A percentile compares a stretch with the other conserved stretches of the same genome.
Conservation (phyloP, 208 protist genomes). For the Borovskyia barvae region DNA sequence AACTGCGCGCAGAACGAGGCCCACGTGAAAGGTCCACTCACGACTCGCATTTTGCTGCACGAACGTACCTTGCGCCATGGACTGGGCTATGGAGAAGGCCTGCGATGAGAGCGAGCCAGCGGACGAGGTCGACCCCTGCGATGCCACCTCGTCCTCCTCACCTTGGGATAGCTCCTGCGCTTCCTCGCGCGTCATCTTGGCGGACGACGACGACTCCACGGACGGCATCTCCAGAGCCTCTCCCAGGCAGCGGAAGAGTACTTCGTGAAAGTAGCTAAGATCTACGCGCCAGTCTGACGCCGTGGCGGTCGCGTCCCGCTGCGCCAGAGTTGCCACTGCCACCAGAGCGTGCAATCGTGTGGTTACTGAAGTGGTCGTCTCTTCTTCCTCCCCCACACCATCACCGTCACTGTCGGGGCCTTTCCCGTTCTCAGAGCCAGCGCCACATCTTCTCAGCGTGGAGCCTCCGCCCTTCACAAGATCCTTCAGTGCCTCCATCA, state of each 20-base stretch:
- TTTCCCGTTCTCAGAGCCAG: neutral
- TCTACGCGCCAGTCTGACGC: constrained; percentile 88
- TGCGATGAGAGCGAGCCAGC: constrained; percentile 87
- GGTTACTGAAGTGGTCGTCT: constrained; percentile 58
- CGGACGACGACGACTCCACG: constrained; percentile 37
- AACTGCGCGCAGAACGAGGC: constrained; percentile 84
- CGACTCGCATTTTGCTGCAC: constrained; percentile 79
- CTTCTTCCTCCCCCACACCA: constrained; percentile 33
- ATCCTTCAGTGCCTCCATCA: constrained; percentile 86
- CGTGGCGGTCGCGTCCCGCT: constrained; percentile 79
- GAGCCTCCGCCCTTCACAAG: constrained; percentile 52
- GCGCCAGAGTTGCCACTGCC: constrained; percentile 83
- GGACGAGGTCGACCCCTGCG: constrained; percentile 80
- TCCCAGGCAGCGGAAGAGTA: constrained; percentile 81
- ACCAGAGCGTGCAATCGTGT: constrained; percentile 89
- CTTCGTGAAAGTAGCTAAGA: constrained; percentile 92
- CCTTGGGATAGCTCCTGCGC: constrained; percentile 27
- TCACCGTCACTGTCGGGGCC: constrained; percentile 1
- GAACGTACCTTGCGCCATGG: constrained; percentile 79
- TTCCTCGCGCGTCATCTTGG: constrained; percentile 65
- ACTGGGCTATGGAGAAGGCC: constrained; percentile 90
- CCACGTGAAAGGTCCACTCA: constrained; percentile 89
- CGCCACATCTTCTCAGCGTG: neutral
- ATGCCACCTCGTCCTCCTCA: constrained; percentile 68
- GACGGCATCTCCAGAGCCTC: constrained; percentile 77